phyloP scores from a whole-genome alignment of 2,329 filamentous ascomycete genomes.

The Venturia effusa region DNA sequence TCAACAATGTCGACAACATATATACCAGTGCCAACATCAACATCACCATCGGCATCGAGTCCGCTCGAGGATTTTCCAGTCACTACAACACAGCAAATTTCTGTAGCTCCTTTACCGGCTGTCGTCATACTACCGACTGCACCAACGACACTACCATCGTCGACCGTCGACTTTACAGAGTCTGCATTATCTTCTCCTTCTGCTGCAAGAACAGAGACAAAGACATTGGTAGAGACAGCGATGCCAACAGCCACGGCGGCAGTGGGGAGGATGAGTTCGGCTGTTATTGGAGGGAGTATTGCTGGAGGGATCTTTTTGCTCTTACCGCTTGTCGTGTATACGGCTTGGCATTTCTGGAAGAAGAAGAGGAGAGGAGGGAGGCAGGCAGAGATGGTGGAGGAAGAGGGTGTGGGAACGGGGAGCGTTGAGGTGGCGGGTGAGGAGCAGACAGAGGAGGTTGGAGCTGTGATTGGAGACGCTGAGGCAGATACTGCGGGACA shows the following conservation, averaged over 20 bases:
- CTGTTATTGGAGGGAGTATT: background rate
- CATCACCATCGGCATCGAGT: background rate
- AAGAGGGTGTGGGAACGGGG: background rate
- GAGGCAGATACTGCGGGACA: too few species aligned
- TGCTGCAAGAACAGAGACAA: too few species aligned
- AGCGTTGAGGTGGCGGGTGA: background rate
- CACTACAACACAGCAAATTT: background rate
- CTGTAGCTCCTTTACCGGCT: background rate
- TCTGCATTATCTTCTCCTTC: too few species aligned
- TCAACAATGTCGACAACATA: background rate
- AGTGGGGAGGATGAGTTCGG: background rate
- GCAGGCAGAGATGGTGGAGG: background rate
- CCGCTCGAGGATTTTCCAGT: background rate
- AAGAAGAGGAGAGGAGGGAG: background rate
- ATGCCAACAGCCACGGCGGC: background rate
- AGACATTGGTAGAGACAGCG: too few species aligned
- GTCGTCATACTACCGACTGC: background rate
- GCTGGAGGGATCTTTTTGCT: background rate
- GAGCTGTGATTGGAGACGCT: too few species aligned
- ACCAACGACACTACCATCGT: background rate
- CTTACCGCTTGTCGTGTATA: background rate
- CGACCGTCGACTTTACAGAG: too few species aligned
- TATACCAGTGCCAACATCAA: background rate
- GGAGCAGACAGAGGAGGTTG: background rate
- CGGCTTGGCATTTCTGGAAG: background rate